Percentiles rank a stretch among this genome's conserved stretches.
Conservation (phyloP, 1,284 basidiomycete species). For the Anthracocystis walkeri region DNA sequence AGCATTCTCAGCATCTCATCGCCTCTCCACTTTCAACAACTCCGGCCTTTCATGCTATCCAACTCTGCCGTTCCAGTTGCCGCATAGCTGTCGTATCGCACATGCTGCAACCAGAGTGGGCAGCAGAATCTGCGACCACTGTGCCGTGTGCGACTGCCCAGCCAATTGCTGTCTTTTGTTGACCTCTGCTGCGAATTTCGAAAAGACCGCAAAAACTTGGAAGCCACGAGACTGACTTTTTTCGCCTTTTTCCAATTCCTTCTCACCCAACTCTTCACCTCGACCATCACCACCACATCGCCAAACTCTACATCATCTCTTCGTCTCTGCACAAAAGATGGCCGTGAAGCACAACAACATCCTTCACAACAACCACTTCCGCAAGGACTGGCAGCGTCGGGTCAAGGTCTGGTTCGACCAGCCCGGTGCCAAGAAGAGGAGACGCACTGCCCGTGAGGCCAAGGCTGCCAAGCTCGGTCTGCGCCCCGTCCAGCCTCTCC, state of each 20-base stretch:
- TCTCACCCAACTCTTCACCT: conserved; percentile 3
- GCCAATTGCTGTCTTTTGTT: not conserved
- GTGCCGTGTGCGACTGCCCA: not conserved
- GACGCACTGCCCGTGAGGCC: conserved; percentile 89
- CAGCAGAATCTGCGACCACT: no score
- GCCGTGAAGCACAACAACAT: conserved; percentile 69
- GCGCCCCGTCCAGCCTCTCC: conserved; percentile 89
- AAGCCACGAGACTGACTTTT: conserved; percentile 32
- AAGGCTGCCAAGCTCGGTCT: conserved; percentile 94
- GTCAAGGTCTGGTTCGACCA: conserved; percentile 99
- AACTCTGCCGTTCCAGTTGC: no score
- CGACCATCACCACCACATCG: conserved; percentile 12
- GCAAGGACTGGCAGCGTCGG: conserved; percentile 84
- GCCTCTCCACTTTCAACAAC: no score
- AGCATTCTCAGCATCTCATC: no score
- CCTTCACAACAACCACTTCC: conserved; percentile 84
- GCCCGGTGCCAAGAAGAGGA: conserved; percentile 95
- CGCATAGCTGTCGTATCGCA: no score
- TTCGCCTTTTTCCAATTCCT: not conserved
- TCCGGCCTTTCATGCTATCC: no score
- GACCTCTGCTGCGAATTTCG: not conserved
- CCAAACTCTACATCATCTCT: not conserved
- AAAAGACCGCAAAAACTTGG: conserved; percentile 3
- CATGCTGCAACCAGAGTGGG: no score
- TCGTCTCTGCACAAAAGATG: conserved; percentile 46